Evolutionary conservation across 2,329 filamentous ascomycete genomes (phyloP).

Genomic region (Colletotrichum acutatum): DNA sequence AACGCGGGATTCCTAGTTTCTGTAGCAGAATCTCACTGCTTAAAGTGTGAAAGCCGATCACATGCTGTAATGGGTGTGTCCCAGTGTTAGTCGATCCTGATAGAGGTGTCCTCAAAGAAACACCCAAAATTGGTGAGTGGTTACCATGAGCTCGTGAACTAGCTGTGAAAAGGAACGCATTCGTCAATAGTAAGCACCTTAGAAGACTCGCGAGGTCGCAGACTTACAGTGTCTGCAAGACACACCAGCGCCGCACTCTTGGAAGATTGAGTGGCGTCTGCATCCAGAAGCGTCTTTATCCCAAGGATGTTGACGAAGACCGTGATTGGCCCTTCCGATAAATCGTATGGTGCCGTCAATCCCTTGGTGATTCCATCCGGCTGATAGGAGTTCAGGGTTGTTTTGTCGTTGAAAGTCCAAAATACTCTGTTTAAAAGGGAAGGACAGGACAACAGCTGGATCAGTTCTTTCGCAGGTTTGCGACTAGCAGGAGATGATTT

Average conservation of each 20-base stretch:
- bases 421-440: neutral
- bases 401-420: constrained; percentile 10
- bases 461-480: neutral
- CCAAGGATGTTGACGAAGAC: neutral
- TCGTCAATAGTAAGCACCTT: neutral
- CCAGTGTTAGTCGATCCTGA: neutral
- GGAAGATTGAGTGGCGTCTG: neutral
- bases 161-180: neutral
- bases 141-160: constrained; percentile 5
- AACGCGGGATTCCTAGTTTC: neutral
- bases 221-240: neutral
- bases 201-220: neutral
- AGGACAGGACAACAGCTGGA: neutral
- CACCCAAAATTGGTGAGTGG: neutral
- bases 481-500: neutral
- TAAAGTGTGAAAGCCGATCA: neutral
- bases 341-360: neutral
- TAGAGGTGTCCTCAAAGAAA: neutral
- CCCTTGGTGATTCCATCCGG: neutral
- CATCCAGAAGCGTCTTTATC: neutral
- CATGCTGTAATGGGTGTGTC: neutral
- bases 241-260: neutral
- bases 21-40: neutral
- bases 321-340: neutral
- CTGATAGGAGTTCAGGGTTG: neutral